Conservation (phyloP, 1,284 basidiomycete species). For the Ganoderma resinaceum region DNA sequence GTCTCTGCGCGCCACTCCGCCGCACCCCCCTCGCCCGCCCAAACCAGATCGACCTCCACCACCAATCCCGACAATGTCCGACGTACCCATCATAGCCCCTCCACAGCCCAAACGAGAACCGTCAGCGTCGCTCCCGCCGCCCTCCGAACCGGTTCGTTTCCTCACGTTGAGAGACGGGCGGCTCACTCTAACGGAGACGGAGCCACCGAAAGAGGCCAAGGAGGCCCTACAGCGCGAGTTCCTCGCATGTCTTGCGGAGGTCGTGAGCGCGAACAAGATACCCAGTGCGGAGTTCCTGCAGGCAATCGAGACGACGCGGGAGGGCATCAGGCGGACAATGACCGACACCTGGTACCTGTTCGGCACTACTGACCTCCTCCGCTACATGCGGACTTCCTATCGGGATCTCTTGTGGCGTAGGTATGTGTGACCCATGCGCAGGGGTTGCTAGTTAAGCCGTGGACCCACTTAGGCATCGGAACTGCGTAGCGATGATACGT, state of each 20-base stretch:
- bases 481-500: neutral
- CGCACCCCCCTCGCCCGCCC: neutral
- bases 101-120: slow-evolving; percentile 5
- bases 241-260: slow-evolving; percentile 23
- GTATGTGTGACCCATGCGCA: slow-evolving; percentile 5
- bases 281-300: slow-evolving; percentile 21
- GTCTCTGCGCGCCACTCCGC: neutral
- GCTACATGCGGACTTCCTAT: slow-evolving; percentile 13
- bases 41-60: slow-evolving; percentile 11
- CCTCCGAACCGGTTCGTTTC: slow-evolving; percentile 15
- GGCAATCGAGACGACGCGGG: slow-evolving; percentile 13
- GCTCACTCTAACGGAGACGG: slow-evolving; percentile 18
- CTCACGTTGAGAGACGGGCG: slow-evolving; percentile 16
- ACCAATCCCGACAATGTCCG: neutral
- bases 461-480: too few relatives aligned
- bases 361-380: slow-evolving; percentile 19
- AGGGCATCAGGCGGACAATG: slow-evolving; percentile 24
- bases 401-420: slow-evolving; percentile 20
- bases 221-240: slow-evolving; percentile 27
- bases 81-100: slow-evolving; percentile 3
- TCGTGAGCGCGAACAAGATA: slow-evolving; percentile 24
- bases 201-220: slow-evolving; percentile 18
- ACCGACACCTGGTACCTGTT: slow-evolving; percentile 22
- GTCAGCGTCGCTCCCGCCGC: neutral
- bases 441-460: neutral